Evolutionary conservation across 768 basidiomycete genomes (phyloP), one percentile per base, ranked within the genome.

Genomic region (Psilocybe cyanescens): DNA sequence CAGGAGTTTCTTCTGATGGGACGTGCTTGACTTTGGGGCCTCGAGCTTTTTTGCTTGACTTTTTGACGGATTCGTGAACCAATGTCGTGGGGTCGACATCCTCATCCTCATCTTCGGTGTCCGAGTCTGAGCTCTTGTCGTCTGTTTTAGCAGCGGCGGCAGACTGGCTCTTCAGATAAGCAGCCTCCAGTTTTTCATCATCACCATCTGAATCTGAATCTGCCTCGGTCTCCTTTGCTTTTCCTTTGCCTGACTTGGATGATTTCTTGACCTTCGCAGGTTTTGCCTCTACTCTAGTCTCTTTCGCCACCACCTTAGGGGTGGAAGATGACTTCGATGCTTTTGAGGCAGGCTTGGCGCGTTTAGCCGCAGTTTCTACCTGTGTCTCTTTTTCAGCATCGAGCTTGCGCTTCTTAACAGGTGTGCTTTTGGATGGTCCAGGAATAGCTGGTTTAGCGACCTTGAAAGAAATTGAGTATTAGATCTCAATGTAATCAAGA

Each of bases 1-100:
- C 87, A 16, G 83, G 72, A 0, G 91, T 91, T 75, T 98, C 96
- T 57, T 85, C 87, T 28, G 75, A 63, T 0, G 91, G 92, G 1
- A 81, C 79, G 65, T 80, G 82, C 62, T 87, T 90, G 14, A 67
- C 62, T 64, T 77, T 78, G 39, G 71, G 57, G 52, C 60, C 60
- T 59, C 63, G 54, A 59, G 74, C 76, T 66, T 48, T 66, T 19
- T 72, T 79, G 39, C 66, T 58, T 8, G 73, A 74, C 62, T 74
- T 76, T 61, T 74, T 72, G 49, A 89, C 54, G 2, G 86, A 83
- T 70, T 92, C 90, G 64, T 94, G 91, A n/a, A 88, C 79, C n/a
- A 86, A 76, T 24, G 63, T 64, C 16, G 70, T 67, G 33, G 59
- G 68, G 30, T 69, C 68, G 8, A 58, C 69, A 8, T 72, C 67